Conservation (phyloP, 805 yeast genomes). For the Zygosaccharomyces kombuchaensis region DNA sequence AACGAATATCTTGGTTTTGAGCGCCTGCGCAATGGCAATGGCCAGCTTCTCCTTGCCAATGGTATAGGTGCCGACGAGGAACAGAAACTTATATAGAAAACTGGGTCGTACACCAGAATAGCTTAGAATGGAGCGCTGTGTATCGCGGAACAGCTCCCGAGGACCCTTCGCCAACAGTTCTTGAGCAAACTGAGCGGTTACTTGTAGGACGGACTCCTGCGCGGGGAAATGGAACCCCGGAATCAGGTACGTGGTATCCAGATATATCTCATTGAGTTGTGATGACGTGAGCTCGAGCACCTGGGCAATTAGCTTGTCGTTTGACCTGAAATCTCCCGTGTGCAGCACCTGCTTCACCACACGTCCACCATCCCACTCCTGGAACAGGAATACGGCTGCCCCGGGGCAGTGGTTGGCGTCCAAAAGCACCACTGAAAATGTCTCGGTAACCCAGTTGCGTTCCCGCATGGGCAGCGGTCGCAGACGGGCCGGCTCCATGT, state of each 20-base stretch:
- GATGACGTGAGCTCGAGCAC: constrained; percentile 23
- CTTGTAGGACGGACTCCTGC: constrained; percentile 62
- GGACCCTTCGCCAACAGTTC: constrained; percentile 36
- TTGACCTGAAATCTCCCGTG: constrained; percentile 91
- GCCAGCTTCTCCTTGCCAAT: constrained; percentile 93
- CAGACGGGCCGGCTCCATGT: constrained; percentile 45
- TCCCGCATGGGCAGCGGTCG: constrained; percentile 42
- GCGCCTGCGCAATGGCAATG: constrained; percentile 49
- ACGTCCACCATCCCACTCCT: constrained; percentile 28
- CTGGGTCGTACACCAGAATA: constrained; percentile 25
- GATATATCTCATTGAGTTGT: constrained; percentile 57
- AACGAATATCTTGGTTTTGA: constrained; percentile 51
- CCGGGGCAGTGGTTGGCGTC: constrained; percentile 99
- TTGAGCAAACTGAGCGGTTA: constrained; percentile 51
- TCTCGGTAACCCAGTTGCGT: constrained; percentile 39
- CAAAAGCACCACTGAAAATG: constrained; percentile 52
- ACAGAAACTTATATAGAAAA: constrained; percentile 16
- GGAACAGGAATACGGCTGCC: constrained; percentile 74
- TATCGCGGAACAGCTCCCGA: constrained; percentile 18
- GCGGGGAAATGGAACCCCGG: constrained; percentile 73
- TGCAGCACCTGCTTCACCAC: constrained; percentile 45
- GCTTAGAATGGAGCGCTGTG: constrained; percentile 37
- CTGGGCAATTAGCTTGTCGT: constrained; percentile 44
- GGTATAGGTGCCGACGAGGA: constrained; percentile 77
- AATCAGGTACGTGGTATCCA: constrained; percentile 87